phyloP scores from a whole-genome alignment of 495 filamentous ascomycete genomes.

The Rhypophila decipiens region DNA sequence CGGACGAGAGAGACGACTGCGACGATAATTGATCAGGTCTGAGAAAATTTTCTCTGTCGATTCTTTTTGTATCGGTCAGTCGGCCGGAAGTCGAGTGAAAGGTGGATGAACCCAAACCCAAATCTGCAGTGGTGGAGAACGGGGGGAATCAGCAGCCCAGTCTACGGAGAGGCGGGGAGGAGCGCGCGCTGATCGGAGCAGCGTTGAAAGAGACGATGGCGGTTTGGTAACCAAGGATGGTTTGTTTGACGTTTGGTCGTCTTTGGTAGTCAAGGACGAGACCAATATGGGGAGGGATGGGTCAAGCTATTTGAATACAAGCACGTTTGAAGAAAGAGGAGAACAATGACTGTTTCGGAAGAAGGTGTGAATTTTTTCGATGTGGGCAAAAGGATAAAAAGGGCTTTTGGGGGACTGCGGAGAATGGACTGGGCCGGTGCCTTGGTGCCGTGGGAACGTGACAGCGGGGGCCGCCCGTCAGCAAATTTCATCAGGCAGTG shows the following conservation, averaged over 20 bases:
- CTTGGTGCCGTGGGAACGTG: too few species aligned
- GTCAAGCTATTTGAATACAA: not conserved
- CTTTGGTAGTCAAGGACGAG: not conserved
- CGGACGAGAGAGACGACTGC: not conserved
- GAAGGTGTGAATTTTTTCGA: not conserved
- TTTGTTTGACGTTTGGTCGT: not conserved
- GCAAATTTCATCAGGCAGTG: not conserved
- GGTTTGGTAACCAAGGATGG: too few species aligned
- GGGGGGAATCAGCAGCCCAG: too few species aligned
- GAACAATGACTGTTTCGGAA: not conserved
- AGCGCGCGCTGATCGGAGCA: not conserved
- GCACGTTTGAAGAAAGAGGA: not conserved
- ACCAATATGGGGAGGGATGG: too few species aligned
- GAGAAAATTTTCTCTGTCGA: constrained; percentile 11
- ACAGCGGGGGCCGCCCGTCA: too few species aligned
- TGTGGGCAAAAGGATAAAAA: not conserved
- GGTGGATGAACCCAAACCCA: constrained; percentile 12
- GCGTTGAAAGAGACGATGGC: not conserved
- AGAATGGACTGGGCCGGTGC: too few species aligned
- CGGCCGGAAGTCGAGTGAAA: constrained; percentile 6
- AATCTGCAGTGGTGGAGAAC: not conserved
- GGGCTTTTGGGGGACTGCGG: not conserved
- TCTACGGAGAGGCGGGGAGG: too few species aligned
- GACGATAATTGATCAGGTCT: constrained; percentile 9
- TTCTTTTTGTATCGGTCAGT: constrained; percentile 4